Percentiles rank a stretch among this genome's conserved stretches.
Evolutionary conservation across 495 filamentous ascomycete species (phyloP).

Genomic region (Daldinia decipiens): DNA sequence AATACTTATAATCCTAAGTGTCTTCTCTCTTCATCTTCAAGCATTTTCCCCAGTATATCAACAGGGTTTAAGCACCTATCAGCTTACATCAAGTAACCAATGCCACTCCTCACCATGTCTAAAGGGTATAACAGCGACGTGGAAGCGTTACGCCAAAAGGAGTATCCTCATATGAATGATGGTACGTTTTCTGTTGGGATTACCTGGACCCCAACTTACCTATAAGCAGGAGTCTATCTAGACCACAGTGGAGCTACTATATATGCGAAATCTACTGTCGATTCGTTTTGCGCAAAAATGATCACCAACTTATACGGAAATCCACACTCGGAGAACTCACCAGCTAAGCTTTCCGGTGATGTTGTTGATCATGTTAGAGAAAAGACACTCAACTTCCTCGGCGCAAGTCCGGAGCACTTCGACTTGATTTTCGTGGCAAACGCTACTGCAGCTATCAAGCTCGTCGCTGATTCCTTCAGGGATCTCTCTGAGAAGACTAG

Average conservation of each 20-base stretch:
- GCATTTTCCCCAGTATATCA: not conserved
- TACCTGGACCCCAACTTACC: conserved; percentile 6
- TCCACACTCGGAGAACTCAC: conserved; percentile 76
- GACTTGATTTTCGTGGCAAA: conserved; percentile 77
- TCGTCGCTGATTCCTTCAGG: conserved; percentile 73
- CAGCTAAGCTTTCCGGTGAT: conserved; percentile 69
- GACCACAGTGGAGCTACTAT: conserved; percentile 82
- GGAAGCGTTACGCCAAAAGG: conserved; percentile 55
- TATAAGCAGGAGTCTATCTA: conserved; percentile 65
- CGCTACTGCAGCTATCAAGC: conserved; percentile 74
- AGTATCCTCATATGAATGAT: conserved; percentile 61
- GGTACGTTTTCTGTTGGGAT: conserved; percentile 41
- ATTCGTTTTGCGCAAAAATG: conserved; percentile 67
- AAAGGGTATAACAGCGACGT: conserved; percentile 53
- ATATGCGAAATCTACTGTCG: conserved; percentile 70
- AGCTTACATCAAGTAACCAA: conserved; percentile 15
- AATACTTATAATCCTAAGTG: conserved; percentile 4
- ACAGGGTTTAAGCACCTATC: conserved; percentile 8
- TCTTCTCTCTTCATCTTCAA: conserved; percentile 8
- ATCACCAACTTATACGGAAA: conserved; percentile 73
- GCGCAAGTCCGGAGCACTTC: conserved; percentile 69
- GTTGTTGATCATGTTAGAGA: conserved; percentile 68
- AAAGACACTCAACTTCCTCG: conserved; percentile 69
- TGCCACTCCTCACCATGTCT: conserved; percentile 38
- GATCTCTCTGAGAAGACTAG: conserved; percentile 61